Evolutionary conservation across 1,284 basidiomycete genomes (phyloP), one percentile per base, ranked within the genome.

Genomic region (Leccinum pachyderme): DNA sequence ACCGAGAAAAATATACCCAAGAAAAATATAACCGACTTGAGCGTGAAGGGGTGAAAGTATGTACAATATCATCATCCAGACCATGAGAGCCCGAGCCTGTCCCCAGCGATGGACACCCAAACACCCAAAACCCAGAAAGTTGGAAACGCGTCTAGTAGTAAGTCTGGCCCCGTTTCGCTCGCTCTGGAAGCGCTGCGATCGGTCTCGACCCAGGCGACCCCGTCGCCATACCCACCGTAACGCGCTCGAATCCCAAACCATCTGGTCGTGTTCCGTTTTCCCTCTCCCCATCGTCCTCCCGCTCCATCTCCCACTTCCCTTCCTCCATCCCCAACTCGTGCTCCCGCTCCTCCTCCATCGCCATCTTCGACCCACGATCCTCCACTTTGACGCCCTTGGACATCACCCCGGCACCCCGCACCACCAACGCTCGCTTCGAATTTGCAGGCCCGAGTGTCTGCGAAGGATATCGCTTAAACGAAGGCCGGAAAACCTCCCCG

Each of bases 401-500:
- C 11, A 25, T 27, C 24, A 44, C 24, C 43, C 25, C 11, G 12
- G 61, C 72, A 0, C 52, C 63, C 4, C 64, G 47, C 67, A 49
- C 72, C 56, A 79, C 68, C 61, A 77, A 61, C 32, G 78, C 75
- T 27, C 85, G 72, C 71, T 89, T 89, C 51, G 77, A 61, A 59
- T 76, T 77, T 29, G 74, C 72, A 4, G 86, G 84, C 1, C 77
- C 87, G 5, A 90, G 70, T 7, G 85, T 86, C 72, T 87, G 84
- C 46, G 84, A 87, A 1, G 87, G 81, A 31, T 87, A 69, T 27
- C 88, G 76, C 73, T 90, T 90, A 67, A 88, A 89, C 28, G 80
- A 77, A 12, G 88, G 87, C 3, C 87, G 72, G 41, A 74, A 63
- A 12, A 64, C 58, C 33, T 72, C 68, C 5, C 66, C 56, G 27